phyloP scores from a whole-genome alignment of 2,329 filamentous ascomycete species.

The Sarocladium strictum region DNA sequence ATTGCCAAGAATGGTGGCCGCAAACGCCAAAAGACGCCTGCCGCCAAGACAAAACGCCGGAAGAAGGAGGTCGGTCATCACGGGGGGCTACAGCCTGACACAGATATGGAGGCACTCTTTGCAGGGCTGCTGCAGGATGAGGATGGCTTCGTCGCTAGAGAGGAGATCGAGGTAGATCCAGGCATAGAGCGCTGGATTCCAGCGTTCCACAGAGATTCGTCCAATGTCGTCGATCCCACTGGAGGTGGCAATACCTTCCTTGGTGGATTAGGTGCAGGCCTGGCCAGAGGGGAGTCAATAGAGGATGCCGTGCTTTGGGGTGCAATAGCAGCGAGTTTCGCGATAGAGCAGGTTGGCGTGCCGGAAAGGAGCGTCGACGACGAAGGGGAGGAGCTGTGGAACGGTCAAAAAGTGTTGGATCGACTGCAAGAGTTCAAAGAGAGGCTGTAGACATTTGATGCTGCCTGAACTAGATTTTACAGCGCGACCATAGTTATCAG shows the following conservation, averaged over 20 bases:
- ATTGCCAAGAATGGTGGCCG: constrained; percentile 52
- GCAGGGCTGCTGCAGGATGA: constrained; percentile 50
- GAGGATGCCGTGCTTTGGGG: constrained; percentile 73
- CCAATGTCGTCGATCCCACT: constrained; percentile 78
- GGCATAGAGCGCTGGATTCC: constrained; percentile 70
- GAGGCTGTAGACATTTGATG: constrained; percentile 3
- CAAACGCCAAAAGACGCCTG: constrained; percentile 29
- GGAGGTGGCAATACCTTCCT: constrained; percentile 92
- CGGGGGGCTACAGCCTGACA: constrained; percentile 52
- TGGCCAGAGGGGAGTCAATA: constrained; percentile 53
- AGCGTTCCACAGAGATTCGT: constrained; percentile 56
- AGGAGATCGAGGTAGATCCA: constrained; percentile 56
- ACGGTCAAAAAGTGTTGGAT: constrained; percentile 46
- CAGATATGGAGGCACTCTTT: constrained; percentile 58
- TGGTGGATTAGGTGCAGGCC: constrained; percentile 49
- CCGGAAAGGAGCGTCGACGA: constrained; percentile 48
- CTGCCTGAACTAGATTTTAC: not conserved
- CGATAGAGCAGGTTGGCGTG: constrained; percentile 89
- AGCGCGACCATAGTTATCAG: not conserved
- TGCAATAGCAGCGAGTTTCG: constrained; percentile 80
- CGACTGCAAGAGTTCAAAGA: constrained; percentile 46
- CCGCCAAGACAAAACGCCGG: constrained; percentile 24
- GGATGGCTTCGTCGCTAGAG: constrained; percentile 46
- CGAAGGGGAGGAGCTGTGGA: constrained; percentile 53
- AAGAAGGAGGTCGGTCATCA: constrained; percentile 30